These are phyloP conservation scores for Kwoniella mangroviensis DNA, from an alignment of 768 basidiomycete species.

Conservation along the genomic window DNA sequence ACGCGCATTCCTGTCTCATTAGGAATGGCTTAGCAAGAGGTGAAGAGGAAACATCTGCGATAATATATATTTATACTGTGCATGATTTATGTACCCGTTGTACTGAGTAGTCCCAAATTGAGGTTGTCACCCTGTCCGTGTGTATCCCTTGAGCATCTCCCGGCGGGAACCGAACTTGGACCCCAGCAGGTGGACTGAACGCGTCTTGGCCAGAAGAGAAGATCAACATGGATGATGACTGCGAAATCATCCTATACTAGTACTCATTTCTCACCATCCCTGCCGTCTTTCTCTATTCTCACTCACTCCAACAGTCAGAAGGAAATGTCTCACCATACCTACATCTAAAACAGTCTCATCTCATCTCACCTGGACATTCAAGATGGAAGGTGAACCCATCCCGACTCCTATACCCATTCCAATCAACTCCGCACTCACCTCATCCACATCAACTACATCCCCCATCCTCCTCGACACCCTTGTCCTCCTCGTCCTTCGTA, in stretches of 20 bases:
- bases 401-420: neutral
- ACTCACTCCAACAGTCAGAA: neutral
- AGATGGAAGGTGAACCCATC: constrained; percentile 7
- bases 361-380: neutral
- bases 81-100: neutral
- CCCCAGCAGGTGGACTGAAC: neutral
- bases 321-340: neutral
- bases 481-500: constrained; percentile 41
- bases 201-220: too few relatives aligned
- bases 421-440: neutral
- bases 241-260: too few relatives aligned
- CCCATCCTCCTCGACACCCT: constrained; percentile 50
- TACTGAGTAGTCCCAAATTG: neutral
- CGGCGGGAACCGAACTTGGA: constrained; percentile 2
- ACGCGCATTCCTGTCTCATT: too few relatives aligned
- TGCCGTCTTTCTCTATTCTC: neutral
- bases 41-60: too few relatives aligned
- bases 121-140: neutral
- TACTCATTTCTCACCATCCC: neutral
- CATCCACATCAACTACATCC: constrained; percentile 4
- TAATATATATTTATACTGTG: neutral
- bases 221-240: too few relatives aligned
- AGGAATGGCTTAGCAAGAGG: too few relatives aligned
- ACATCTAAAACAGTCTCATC: neutral
- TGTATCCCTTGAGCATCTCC: neutral